phyloP scores from a whole-genome alignment of 1,284 basidiomycete genomes.

The Flammula alnicola region DNA sequence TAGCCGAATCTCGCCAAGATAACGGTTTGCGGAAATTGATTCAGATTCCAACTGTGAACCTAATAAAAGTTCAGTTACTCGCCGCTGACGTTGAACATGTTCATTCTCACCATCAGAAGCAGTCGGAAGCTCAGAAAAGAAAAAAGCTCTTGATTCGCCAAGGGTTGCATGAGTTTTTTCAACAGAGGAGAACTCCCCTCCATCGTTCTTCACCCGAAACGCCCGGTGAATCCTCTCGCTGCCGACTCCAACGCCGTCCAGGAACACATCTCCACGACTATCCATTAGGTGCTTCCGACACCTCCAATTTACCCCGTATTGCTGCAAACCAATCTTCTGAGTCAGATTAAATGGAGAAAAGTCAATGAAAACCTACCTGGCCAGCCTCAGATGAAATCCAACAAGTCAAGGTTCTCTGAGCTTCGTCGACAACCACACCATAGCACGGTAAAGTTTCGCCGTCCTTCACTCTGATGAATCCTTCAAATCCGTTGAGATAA shows the following conservation, averaged over 20 bases:
- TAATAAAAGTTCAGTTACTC: no score
- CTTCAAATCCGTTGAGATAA: background rate
- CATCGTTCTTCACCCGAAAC: background rate
- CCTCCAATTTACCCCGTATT: background rate
- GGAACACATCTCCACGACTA: background rate
- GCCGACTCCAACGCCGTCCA: background rate
- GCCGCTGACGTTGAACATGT: no score
- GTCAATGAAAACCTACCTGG: background rate
- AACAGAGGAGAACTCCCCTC: no score
- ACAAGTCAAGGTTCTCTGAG: background rate
- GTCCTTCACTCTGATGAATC: background rate
- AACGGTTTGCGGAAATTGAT: background rate
- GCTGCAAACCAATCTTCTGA: background rate
- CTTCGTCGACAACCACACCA: background rate
- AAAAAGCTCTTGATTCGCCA: background rate
- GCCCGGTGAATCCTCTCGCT: background rate
- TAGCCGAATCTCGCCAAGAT: background rate
- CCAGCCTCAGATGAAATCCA: background rate
- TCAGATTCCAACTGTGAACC: no score
- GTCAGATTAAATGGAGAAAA: background rate
- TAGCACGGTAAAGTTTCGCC: background rate
- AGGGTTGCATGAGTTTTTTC: background rate
- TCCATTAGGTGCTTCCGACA: background rate
- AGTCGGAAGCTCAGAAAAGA: background rate
- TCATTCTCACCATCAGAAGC: background rate